Percentiles rank a stretch among this genome's conserved stretches.
Evolutionary conservation across 352 stramenopile species (phyloP).

Genomic region (Phytophthora niederhauseri): DNA sequence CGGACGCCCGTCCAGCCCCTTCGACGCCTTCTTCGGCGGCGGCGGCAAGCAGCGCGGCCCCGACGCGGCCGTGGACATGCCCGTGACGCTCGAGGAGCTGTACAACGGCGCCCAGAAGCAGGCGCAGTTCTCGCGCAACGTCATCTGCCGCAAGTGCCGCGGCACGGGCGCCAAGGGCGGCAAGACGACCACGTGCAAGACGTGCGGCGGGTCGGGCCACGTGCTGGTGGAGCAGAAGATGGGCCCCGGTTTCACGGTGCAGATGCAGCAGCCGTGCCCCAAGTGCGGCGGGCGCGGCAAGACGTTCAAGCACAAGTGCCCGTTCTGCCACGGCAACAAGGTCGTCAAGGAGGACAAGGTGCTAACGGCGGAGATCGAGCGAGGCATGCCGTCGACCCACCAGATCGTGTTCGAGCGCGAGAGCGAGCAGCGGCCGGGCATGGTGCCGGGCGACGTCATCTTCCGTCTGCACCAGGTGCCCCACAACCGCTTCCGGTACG

Average conservation of each 20-base stretch:
- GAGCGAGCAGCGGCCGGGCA: slow-evolving; percentile 83
- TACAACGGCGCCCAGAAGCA: slow-evolving; percentile 86
- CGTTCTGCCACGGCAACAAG: slow-evolving; percentile 85
- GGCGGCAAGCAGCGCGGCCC: slow-evolving; percentile 73
- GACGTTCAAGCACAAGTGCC: slow-evolving; percentile 96
- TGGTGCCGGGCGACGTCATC: slow-evolving; percentile 94
- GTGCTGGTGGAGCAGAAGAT: slow-evolving; percentile 86
- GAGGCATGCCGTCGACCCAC: slow-evolving; percentile 83
- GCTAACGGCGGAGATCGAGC: slow-evolving; percentile 79
- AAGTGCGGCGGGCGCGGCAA: slow-evolving; percentile 91
- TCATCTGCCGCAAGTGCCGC: slow-evolving; percentile 87
- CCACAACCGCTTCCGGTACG: slow-evolving; percentile 88
- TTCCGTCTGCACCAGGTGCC: slow-evolving; percentile 93
- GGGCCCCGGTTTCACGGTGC: slow-evolving; percentile 84
- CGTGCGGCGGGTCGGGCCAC: slow-evolving; percentile 70
- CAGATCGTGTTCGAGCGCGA: slow-evolving; percentile 89
- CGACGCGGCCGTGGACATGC: slow-evolving; percentile 76
- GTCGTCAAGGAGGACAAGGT: slow-evolving; percentile 85
- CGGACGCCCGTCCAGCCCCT: slow-evolving; percentile 60
- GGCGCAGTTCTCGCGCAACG: slow-evolving; percentile 69
- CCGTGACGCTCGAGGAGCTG: slow-evolving; percentile 84
- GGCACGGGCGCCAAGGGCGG: slow-evolving; percentile 84
- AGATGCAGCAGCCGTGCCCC: slow-evolving; percentile 90
- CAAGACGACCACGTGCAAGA: slow-evolving; percentile 81
- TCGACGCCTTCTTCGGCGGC: slow-evolving; percentile 85